Evolutionary conservation across 306 rosid genomes (phyloP), one percentile per base, ranked within the genome.

Genomic region (Acacia crassicarpa): DNA sequence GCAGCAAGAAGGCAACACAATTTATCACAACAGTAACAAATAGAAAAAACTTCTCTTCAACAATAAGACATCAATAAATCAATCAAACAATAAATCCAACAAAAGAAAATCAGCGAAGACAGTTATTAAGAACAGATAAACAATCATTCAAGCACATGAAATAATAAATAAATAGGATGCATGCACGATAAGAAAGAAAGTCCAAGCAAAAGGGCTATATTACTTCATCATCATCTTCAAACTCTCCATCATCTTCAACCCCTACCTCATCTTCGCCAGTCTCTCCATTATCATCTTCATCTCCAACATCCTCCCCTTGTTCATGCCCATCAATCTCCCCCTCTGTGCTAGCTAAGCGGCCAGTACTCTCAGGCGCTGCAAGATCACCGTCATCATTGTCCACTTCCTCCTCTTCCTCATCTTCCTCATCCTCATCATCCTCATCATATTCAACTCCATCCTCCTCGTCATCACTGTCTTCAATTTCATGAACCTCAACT

Each of bases 291-390:
- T 92, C 98, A 80, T 94, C 97, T 43, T 92, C 98, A 10, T 88
- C 93, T 4, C 86, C 97, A 51, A 86, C 97, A 83, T 92, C 97
- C 89, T 94, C 97, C 16, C 98, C 97, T 77, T 94, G 97, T 66
- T 94, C 98, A 19, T 94, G 98, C 23, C 95, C 98, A 82, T 94
- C 98, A 67, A 94, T 94, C 87, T 94, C 98, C 1, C 98, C 98
- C 35, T 94, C 98, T 0, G 95, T 80, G 82, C 93, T 88, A 6
- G 89, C 49, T 87, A 94, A 78, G 65, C 91, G 46, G 20, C 94
- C 92, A 6, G 94, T 86, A 78, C 92, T 87, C 88, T 89, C 92
- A 0, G 93, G 95, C 62, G 67, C 95, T 0, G 89, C 93, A 35
- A 89, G 35, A 77, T 81, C 93, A 61, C 88, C 97, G 61, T 94